Base-by-base conservation (phyloP, 108 stramenopile species). In the Skeletonema grethae region DNA sequence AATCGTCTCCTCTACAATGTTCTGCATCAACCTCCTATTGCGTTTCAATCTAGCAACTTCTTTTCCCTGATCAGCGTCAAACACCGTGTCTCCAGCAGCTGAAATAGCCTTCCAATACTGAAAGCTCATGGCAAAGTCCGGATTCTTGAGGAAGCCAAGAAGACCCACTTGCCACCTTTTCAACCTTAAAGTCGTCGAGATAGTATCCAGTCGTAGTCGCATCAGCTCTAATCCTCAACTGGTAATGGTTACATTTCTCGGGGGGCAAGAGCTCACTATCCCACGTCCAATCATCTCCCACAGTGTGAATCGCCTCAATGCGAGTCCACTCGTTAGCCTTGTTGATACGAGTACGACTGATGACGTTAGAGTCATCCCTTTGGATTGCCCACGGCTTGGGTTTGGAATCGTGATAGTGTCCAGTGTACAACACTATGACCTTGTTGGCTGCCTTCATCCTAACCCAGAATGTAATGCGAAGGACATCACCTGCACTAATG, bases 271-370 rank as follows among this genome's bases (percentile, higher is more conserved):
- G 28, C 29, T 63, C 61, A 6, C 62, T 41, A 24, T 61, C 60
- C 63, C 61, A 72, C 8, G 46, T 79, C 78, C 78, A 79, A 63
- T 79, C 78, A 29, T 57, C 41, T 13, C 77, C 77, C 16, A 78
- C 48, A 5, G 57, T 71, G 43, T 78, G 77, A 58, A 58, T 4
- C 2, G 78, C 78, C 43, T 67, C 67, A 15, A 79, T 46, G 20
- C 45, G 57, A 20, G 64, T 71, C 78, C 78, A 79, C 20, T 72
- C 61, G 38, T 68, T 53, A 10, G 61, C 62, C 30, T 66, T 72
- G 45, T 41, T 31, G 15, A 79, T 50, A 48, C 61, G 61, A 0
- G 61, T 68, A 4, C 78, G 39, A 13, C 61, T 32, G 20, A 79
- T 57, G n/a, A 72, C 60, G 31, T 79, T 50, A 0, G 70, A 71